Evolutionary conservation across 2,329 filamentous ascomycete genomes (phyloP).

Genomic region (Colletotrichum camelliae): DNA sequence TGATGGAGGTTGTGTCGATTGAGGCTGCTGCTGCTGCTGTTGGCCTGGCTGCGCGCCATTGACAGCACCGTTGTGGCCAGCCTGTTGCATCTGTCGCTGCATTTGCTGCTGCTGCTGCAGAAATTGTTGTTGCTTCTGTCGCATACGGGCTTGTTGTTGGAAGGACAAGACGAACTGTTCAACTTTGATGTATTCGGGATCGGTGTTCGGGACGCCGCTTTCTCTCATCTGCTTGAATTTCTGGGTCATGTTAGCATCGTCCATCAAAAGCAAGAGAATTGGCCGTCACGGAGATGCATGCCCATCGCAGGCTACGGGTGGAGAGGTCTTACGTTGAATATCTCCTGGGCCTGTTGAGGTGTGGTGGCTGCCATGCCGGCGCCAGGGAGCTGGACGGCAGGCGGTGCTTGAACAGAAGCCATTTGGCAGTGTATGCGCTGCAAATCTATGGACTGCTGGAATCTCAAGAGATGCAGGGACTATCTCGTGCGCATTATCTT

Average conservation of each 20-base stretch:
- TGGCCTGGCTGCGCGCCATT: constrained; percentile 54
- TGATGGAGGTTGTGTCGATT: constrained; percentile 39
- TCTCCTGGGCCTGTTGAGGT: constrained; percentile 79
- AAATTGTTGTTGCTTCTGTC: constrained; percentile 50
- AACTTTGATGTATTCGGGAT: constrained; percentile 87
- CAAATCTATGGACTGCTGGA: constrained; percentile 20
- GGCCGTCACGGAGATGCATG: background rate
- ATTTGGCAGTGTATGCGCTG: constrained; percentile 47
- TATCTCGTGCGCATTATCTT: constrained; percentile 24
- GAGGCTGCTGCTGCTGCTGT: constrained; percentile 24
- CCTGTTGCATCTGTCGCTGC: constrained; percentile 58
- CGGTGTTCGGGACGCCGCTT: constrained; percentile 77
- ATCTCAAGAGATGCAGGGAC: constrained; percentile 20
- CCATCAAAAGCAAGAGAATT: background rate
- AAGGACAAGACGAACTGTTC: constrained; percentile 77
- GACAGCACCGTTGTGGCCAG: constrained; percentile 54
- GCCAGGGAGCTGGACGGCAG: constrained; percentile 71
- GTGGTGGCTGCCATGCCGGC: constrained; percentile 71
- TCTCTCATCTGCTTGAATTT: constrained; percentile 91
- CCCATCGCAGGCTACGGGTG: background rate
- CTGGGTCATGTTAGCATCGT: constrained; percentile 48
- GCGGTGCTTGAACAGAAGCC: constrained; percentile 80
- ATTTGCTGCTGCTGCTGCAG: constrained; percentile 49
- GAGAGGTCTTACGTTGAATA: constrained; percentile 63
- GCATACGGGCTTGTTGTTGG: constrained; percentile 68